Evolutionary conservation across 257 asterid species (phyloP).

Genomic region (Solanum dulcamara): DNA sequence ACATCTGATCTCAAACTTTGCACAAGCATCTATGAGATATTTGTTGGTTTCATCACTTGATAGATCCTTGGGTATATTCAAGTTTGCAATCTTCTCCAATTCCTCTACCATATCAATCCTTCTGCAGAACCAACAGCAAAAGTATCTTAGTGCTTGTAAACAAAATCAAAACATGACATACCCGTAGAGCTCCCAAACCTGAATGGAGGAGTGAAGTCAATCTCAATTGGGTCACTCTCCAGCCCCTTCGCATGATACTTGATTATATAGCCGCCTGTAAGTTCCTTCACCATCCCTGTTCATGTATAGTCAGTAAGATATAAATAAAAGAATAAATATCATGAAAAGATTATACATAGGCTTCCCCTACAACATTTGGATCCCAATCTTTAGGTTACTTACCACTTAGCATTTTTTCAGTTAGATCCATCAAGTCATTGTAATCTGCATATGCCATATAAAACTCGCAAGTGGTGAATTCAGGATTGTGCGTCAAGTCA

Average conservation of each 20-base stretch:
- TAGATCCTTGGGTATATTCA: slow-evolving; percentile 78
- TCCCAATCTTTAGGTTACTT: background rate
- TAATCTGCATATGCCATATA: slow-evolving; percentile 90
- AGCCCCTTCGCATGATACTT: slow-evolving; percentile 80
- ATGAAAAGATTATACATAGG: background rate
- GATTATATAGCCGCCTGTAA: slow-evolving; percentile 75
- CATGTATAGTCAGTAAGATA: background rate
- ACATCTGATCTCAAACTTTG: slow-evolving; percentile 65
- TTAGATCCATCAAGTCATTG: slow-evolving; percentile 72
- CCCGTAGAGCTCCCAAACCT: slow-evolving; percentile 29
- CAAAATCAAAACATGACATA: background rate
- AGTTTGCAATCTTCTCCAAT: slow-evolving; percentile 69
- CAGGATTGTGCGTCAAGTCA: slow-evolving; percentile 91
- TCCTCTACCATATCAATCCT: slow-evolving; percentile 91
- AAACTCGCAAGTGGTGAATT: slow-evolving; percentile 88
- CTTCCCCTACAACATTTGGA: background rate
- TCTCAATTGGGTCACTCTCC: slow-evolving; percentile 68
- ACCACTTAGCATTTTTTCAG: slow-evolving; percentile 72
- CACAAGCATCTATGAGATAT: slow-evolving; percentile 65
- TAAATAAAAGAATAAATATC: background rate
- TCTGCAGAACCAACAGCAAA: slow-evolving; percentile 20
- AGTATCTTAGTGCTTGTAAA: background rate
- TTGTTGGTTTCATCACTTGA: slow-evolving; percentile 66
- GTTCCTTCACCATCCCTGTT: slow-evolving; percentile 84
- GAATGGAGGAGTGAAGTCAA: slow-evolving; percentile 98